Evolutionary conservation across 495 filamentous ascomycete species (phyloP), one percentile per base, ranked within the genome.

Genomic region (Xeromyces bisporus): DNA sequence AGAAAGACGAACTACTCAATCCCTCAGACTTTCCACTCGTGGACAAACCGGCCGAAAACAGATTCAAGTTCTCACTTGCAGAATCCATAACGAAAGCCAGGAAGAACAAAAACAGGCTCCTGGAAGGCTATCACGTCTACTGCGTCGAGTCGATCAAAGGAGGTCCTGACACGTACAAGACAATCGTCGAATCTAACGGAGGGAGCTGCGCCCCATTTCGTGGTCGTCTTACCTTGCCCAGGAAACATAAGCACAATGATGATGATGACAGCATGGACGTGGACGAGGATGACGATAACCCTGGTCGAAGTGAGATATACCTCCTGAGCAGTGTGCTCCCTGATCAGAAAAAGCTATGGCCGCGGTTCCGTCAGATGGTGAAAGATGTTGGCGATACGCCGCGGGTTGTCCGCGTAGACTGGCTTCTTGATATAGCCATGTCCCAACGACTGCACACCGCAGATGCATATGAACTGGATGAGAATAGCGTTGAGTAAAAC

Each of bases 391-490:
- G 76, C 37, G 80, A 80, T 60, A 65, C 68, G 23, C 75, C 81
- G 6, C 62, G 74, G 16, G 75, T 99, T 29, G 81, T 92, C 10
- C 67, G 62, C 12, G 64, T 75, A 12, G 84, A 96, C 43, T 99
- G 91, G 91, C 47, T 96, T 40, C 55, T 96, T 41, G 76, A 84
- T 36, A 72, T 82, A 37, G 81, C 82, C 3, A 84, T 96, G 80
- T 73, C 68, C 33, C 89, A 99, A 56, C 58, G 79, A 44, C 40
- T 80, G 28, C 60, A 59, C 12, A 75, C 74, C 50, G 58, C 72
- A 24, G 64, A 73, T 17, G 62, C 59, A 33, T 92, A 83, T 52
- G 56, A 60, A 42, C 37, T 65, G 41, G 45, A 37, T 8, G 58
- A 62, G 27, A 48, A 50, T 6, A 58, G 48, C 44, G 38, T 41